A percentile compares a stretch with the other conserved stretches of the same genome.
Evolutionary conservation across 495 filamentous ascomycete genomes (phyloP).

Genomic region (Patellaria atrata): DNA sequence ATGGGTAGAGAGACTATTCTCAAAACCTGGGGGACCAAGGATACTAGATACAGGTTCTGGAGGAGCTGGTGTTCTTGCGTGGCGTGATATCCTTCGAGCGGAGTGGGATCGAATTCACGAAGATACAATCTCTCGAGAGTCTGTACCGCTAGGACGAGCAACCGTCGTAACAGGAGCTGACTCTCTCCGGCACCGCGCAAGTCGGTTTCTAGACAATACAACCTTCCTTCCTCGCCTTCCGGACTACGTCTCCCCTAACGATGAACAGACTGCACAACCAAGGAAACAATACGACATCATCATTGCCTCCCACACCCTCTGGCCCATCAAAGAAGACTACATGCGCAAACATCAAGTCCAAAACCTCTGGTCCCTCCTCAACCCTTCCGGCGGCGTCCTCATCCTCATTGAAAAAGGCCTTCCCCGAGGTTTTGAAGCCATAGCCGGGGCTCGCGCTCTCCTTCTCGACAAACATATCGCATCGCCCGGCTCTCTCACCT

Average conservation of each 20-base stretch:
- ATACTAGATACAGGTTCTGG: conserved; percentile 76
- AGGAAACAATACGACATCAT: conserved; percentile 81
- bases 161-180: conserved; percentile 49
- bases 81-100: conserved; percentile 66
- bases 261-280: conserved; percentile 28
- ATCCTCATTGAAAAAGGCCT: conserved; percentile 85
- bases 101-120: conserved; percentile 60
- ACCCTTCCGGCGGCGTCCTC: conserved; percentile 72
- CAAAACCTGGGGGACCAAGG: conserved; percentile 53
- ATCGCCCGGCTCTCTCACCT: conserved; percentile 39
- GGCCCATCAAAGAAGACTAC: conserved; percentile 56
- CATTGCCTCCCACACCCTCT: conserved; percentile 70
- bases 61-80: conserved; percentile 72
- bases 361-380: conserved; percentile 78
- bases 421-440: conserved; percentile 79
- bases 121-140: conserved; percentile 19
- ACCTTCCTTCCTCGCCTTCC: conserved; percentile 85
- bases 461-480: conserved; percentile 63
- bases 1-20: conserved; percentile 60
- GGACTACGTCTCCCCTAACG: conserved; percentile 49
- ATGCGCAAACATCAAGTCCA: conserved; percentile 61
- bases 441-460: conserved; percentile 66
- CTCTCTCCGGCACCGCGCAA: conserved; percentile 59
- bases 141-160: conserved; percentile 38
- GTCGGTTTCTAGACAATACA: conserved; percentile 68